Evolutionary conservation across 371 early-diverging fungal species (phyloP).

Genomic region (Mortierella sp.): DNA sequence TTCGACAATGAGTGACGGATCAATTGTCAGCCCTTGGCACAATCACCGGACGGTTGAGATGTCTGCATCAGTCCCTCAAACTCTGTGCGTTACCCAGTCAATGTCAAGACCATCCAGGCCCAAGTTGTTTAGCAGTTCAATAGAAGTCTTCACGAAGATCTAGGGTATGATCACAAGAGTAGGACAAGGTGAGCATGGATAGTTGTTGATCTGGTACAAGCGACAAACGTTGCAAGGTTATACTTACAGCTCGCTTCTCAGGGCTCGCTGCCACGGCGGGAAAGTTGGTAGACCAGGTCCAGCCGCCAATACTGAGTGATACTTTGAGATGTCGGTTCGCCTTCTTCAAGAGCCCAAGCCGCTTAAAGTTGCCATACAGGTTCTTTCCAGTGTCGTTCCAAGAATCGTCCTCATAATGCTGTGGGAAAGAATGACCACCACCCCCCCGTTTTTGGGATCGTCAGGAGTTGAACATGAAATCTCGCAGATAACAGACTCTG

Average conservation of each 20-base stretch:
- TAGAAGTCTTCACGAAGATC: constrained; percentile 69
- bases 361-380: constrained; percentile 82
- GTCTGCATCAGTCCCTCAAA: too few species aligned
- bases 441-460: not conserved
- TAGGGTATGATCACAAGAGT: constrained; percentile 4
- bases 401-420: constrained; percentile 63
- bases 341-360: constrained; percentile 81
- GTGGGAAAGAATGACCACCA: too few species aligned
- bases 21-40: too few species aligned
- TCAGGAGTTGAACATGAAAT: too few species aligned
- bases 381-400: constrained; percentile 74
- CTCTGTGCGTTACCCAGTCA: constrained; percentile 54
- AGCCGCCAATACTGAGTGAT: constrained; percentile 87
- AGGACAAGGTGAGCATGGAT: not conserved
- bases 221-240: not conserved
- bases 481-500: too few species aligned
- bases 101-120: constrained; percentile 69
- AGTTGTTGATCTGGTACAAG: too few species aligned
- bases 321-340: constrained; percentile 73
- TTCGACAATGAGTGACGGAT: too few species aligned
- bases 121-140: constrained; percentile 67
- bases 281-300: constrained; percentile 89
- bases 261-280: constrained; percentile 73
- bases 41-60: too few species aligned
- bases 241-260: constrained; percentile 57